phyloP scores from a whole-genome alignment of 805 yeast species.

The Saitoella complicata region DNA sequence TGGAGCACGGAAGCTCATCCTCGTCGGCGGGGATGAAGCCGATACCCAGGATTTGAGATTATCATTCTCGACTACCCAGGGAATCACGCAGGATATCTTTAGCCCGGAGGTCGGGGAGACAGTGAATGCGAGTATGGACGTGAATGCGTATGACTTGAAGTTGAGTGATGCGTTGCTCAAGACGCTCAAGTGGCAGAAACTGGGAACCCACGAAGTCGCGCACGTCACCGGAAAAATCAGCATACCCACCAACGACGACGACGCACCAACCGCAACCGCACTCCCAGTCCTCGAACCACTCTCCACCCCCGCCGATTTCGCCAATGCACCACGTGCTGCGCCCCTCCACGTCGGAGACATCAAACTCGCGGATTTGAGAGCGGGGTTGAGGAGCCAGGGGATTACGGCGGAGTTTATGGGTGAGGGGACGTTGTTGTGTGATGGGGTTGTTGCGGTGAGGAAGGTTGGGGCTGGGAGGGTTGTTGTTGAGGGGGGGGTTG shows the following conservation, averaged over 20 bases:
- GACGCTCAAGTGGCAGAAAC: conserved; percentile 65
- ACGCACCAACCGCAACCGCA: neutral
- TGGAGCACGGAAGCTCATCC: conserved; percentile 57
- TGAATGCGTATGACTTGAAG: conserved; percentile 41
- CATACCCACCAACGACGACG: neutral
- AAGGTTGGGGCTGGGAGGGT: conserved; percentile 71
- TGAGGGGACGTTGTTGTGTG: conserved; percentile 81
- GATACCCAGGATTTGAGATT: conserved; percentile 10
- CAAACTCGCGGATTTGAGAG: conserved; percentile 61
- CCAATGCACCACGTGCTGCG: conserved; percentile 3
- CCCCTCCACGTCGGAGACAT: conserved; percentile 79
- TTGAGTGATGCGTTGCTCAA: conserved; percentile 48
- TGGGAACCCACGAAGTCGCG: conserved; percentile 62
- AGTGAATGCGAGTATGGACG: conserved; percentile 29
- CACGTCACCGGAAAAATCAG: conserved; percentile 56
- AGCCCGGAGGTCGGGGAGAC: conserved; percentile 13
- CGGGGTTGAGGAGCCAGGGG: conserved; percentile 38
- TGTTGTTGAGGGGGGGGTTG: conserved; percentile 68
- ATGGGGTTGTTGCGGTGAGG: conserved; percentile 55
- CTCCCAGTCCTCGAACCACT: conserved; percentile 1
- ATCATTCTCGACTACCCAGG: conserved; percentile 15
- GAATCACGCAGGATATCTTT: conserved; percentile 9
- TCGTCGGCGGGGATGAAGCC: conserved; percentile 28
- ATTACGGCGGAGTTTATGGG: conserved; percentile 78
- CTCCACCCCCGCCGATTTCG: conserved; percentile 6